Base-by-base conservation (phyloP, 352 stramenopile species). In the Peronospora destructor region DNA sequence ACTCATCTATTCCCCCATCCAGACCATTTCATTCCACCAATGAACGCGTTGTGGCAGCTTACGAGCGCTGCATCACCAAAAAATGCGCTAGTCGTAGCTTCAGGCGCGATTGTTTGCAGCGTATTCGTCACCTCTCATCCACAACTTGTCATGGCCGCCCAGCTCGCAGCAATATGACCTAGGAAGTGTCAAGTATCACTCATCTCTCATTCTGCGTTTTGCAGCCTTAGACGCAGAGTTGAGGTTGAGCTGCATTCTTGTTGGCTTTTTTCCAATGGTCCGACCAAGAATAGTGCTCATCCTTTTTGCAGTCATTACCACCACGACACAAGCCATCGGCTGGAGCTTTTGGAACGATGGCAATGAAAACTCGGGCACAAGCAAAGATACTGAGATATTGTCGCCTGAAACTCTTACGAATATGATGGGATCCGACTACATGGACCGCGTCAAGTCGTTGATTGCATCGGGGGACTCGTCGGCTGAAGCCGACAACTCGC, bases 271-370 rank as follows among this genome's bases (percentile, higher is more conserved):
- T 49, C 54, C 53, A 49, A 64, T 64, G 56, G 26, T 55, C 16
- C 49, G 56, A 33, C 55, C 47, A 26, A 59, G 41, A 25, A 9
- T 45, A 1, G 21, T 34, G 11, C 34, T 62, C 33, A 14, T 56
- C 10, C 6, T 56, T 14, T 34, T 66, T 25, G 33, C 48, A 23
- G 11, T 26, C 6, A 29, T 62, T 49, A 42, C 26, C 28, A 50
- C 19, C 45, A 39, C 37, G 4, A 64, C 55, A 52, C 55, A 59
- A 47, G 60, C 49, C n/a, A 43, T 65, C 42, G 55, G 65, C 28
- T 68, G 55, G 60, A 64, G 40, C 1, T 68, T 68, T 52, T 68
- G 55, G 55, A 61, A 64, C 32, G 36, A 64, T 41, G 59, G 64
- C 28, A 36, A 60, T 17, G 49, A n/a, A n/a, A n/a, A 64, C 39